A percentile compares a stretch with the other conserved stretches of the same genome.
phyloP scores from a whole-genome alignment of 371 early-diverging fungal species.

The Mucor indicus region DNA sequence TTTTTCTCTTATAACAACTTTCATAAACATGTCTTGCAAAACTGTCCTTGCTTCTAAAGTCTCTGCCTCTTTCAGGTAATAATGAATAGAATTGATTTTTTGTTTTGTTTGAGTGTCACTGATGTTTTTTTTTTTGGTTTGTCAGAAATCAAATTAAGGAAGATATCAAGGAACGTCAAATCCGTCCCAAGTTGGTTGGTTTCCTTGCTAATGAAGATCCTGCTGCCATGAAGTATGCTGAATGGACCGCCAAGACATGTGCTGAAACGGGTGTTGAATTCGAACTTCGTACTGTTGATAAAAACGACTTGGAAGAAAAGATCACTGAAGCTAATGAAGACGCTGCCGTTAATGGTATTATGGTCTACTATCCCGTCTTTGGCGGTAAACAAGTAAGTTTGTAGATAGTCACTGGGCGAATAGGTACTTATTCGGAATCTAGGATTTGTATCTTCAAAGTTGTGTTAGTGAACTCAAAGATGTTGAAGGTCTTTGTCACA shows the following conservation, averaged over 20 bases:
- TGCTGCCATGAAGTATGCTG: conserved; percentile 84
- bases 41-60: conserved; percentile 61
- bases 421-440: not conserved
- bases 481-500: conserved; percentile 94
- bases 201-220: conserved; percentile 96
- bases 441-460: conserved; percentile 93
- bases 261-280: conserved; percentile 87
- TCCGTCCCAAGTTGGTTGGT: conserved; percentile 86
- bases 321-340: conserved; percentile 91
- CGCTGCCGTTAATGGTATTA: conserved; percentile 80
- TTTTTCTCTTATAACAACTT: conserved; percentile 1
- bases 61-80: conserved; percentile 62
- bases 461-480: conserved; percentile 87
- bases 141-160: conserved; percentile 78
- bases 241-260: conserved; percentile 91
- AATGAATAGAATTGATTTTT: not conserved
- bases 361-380: conserved; percentile 96
- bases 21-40: conserved; percentile 46
- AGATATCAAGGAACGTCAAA: conserved; percentile 64
- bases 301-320: conserved; percentile 81
- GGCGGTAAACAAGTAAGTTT: conserved; percentile 75
- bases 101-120: not conserved
- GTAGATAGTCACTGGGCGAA: not conserved
- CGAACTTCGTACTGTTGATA: conserved; percentile 80
- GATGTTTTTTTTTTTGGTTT: not conserved